Evolutionary conservation across 768 basidiomycete genomes (phyloP).

Genomic region (Cyathus striatus): DNA sequence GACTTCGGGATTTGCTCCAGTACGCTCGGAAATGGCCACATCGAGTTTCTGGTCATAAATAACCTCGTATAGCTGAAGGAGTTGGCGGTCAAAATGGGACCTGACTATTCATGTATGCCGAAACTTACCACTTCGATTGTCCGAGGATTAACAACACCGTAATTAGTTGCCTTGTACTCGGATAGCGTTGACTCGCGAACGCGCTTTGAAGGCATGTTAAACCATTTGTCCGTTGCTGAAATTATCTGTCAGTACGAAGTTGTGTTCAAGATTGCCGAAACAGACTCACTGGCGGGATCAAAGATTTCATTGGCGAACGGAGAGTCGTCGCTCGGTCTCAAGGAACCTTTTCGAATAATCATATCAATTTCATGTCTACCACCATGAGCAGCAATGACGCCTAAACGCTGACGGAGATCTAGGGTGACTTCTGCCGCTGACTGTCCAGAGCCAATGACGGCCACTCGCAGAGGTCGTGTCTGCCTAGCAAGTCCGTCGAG

Average conservation of each 20-base stretch:
- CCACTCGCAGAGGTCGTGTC: conserved; percentile 30
- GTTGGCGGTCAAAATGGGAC: background rate
- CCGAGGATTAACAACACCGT: conserved; percentile 45
- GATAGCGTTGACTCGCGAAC: conserved; percentile 27
- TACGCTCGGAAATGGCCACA: conserved; percentile 31
- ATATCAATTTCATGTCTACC: conserved; percentile 37
- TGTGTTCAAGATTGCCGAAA: background rate
- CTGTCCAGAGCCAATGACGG: conserved; percentile 44
- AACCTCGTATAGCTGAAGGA: conserved; percentile 39
- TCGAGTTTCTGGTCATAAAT: conserved; percentile 48
- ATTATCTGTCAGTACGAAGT: background rate
- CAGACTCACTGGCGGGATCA: conserved; percentile 37
- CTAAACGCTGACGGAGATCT: conserved; percentile 35
- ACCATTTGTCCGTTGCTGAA: conserved; percentile 36
- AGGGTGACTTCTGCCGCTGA: conserved; percentile 42
- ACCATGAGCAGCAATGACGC: conserved; percentile 17
- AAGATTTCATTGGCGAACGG: conserved; percentile 54
- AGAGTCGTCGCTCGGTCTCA: conserved; percentile 48
- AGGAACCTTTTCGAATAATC: conserved; percentile 43
- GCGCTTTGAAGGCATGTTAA: conserved; percentile 26
- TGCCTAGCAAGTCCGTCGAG: conserved; percentile 18
- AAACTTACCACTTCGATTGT: conserved; percentile 35
- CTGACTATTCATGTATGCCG: background rate
- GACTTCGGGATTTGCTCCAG: conserved; percentile 7
- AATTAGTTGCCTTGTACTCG: conserved; percentile 48